Conservation (phyloP, 306 rosid genomes). For the Corylus heterophylla region DNA sequence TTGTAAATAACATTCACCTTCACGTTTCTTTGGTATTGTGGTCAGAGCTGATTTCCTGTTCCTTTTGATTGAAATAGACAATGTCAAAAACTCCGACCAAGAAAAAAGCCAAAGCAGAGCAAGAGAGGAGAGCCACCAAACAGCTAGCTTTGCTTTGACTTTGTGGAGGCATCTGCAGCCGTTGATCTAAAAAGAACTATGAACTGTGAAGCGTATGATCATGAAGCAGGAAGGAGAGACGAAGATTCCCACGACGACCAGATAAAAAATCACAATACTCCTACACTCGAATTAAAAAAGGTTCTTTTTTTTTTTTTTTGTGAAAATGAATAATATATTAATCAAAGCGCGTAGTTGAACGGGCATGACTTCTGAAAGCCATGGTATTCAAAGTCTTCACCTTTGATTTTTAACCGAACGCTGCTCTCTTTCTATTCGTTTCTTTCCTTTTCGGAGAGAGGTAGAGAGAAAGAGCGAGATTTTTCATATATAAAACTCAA, state of each 20-base stretch:
- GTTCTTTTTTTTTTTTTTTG: not conserved
- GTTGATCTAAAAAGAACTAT: not conserved
- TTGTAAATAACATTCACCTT: too few species aligned
- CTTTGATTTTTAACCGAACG: constrained; percentile 26
- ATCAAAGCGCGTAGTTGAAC: constrained; percentile 71
- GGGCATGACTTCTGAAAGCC: constrained; percentile 12
- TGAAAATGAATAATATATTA: not conserved
- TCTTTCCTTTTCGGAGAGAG: not conserved
- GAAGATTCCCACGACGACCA: constrained; percentile 36
- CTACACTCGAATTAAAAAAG: not conserved
- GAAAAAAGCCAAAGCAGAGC: not conserved
- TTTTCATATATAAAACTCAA: not conserved
- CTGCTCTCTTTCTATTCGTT: constrained; percentile 10
- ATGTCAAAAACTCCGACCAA: constrained; percentile 36
- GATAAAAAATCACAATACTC: constrained; percentile 1
- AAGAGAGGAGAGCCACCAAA: not conserved
- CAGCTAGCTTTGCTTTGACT: not conserved
- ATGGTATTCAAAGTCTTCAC: constrained; percentile 37
- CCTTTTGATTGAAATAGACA: not conserved
- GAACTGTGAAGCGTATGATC: too few species aligned
- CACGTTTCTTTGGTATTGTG: too few species aligned
- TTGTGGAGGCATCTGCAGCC: not conserved
- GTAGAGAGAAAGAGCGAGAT: not conserved
- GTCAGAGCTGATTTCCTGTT: not conserved
- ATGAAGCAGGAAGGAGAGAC: constrained; percentile 27